Conservation (phyloP, 345 rosid species). For the Acer negundo region DNA sequence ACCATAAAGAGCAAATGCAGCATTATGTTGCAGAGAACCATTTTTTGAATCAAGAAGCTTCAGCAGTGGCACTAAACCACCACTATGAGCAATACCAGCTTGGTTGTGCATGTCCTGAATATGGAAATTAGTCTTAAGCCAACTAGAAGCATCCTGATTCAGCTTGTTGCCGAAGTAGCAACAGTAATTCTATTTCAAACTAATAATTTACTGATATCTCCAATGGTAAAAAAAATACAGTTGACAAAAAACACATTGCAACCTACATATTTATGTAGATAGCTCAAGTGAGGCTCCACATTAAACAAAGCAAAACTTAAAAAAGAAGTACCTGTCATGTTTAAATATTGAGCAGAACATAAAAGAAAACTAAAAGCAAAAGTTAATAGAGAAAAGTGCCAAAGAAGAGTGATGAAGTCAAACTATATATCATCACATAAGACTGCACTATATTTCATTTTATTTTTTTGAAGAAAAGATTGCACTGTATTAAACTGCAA, state of each 20-base stretch:
- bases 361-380: not conserved
- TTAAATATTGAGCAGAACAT: slow-evolving; percentile 1
- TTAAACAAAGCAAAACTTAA: not conserved
- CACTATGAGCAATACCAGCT: slow-evolving; percentile 94
- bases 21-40: slow-evolving; percentile 98
- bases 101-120: slow-evolving; percentile 91
- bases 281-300: not conserved
- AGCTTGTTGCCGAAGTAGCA: not conserved
- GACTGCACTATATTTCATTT: not conserved
- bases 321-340: not conserved
- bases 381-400: not conserved
- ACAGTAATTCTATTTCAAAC: not conserved
- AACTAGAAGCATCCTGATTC: slow-evolving; percentile 1
- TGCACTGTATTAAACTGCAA: not conserved
- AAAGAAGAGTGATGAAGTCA: not conserved
- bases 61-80: slow-evolving; percentile 85
- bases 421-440: not conserved
- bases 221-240: not conserved
- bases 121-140: slow-evolving; percentile 10
- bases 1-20: slow-evolving; percentile 98
- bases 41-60: slow-evolving; percentile 96
- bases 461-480: not conserved
- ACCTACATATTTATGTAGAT: not conserved
- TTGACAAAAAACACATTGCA: not conserved
- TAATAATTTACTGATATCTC: not conserved